Base-by-base conservation (phyloP, 192 early-diverging fungal genomes). In the Oehlia diaphana region DNA sequence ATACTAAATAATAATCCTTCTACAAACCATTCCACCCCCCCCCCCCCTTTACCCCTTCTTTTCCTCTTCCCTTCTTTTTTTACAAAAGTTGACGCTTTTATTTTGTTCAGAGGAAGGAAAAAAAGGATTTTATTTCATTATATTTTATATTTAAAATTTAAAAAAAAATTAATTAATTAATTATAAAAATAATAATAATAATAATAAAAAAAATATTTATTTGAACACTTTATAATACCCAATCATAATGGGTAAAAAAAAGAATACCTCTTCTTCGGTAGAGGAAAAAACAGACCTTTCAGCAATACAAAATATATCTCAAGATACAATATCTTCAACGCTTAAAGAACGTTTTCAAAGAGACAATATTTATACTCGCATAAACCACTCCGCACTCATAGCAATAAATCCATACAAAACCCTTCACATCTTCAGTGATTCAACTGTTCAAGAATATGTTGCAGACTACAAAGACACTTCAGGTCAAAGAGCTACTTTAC, bases 361-460 rank as follows among this genome's bases (percentile, higher is more conserved):
- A 47, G 84, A 86, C 72, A 65, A 88, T 72, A 84, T 90, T 80
- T 96, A 91, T 78, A 94, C 95, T 31, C 84, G 88, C 49, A 83
- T 94, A 76, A 92, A 92, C 26, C 84, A 84, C 49, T 89, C 94
- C 10, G 88, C 88, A 44, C 86, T 97, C 5, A 77, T 96, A 26
- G 89, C 93, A 4, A 82, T 96, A 33, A 91, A 92, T 21, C 92
- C 93, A 21, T 89, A 86, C 64, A 82, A 90, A 19, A 81, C 87
- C 9, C 89, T 88, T 72, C 69, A 75, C 9, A 88, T 87, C 23
- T 85, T 91, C 35, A 89, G 90, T 76, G 87, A 90, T 50, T 82
- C 86, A 0, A 87, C 88, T 28, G 83, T 91, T 2, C 93, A 95
- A 63, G 84, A 94, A 7, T 94, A 95, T 81, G 92, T 94, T 9